Evolutionary conservation across 805 yeast genomes (phyloP).

Genomic region (Metschnikowia dekortorum): DNA sequence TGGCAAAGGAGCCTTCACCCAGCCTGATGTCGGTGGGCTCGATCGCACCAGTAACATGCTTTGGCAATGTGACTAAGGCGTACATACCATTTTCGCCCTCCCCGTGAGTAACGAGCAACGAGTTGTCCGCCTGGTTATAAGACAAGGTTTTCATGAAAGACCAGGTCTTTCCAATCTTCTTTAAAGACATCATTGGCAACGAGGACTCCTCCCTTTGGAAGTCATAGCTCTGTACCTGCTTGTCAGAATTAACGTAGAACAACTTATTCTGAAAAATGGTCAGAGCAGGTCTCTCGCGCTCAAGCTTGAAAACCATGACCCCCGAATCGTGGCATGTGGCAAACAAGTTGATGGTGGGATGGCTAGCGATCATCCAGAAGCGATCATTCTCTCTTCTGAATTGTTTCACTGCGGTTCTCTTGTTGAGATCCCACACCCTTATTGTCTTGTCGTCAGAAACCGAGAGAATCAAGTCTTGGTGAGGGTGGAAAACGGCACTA

Average conservation of each 20-base stretch:
- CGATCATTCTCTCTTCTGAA: conserved; percentile 91
- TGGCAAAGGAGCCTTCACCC: conserved; percentile 82
- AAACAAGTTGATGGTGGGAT: conserved; percentile 85
- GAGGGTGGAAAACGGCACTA: conserved; percentile 87
- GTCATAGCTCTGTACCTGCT: conserved; percentile 79
- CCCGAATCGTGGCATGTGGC: conserved; percentile 98
- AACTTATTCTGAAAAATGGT: conserved; percentile 67
- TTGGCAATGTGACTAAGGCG: conserved; percentile 74
- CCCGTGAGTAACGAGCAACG: conserved; percentile 77
- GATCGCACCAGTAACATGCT: conserved; percentile 87
- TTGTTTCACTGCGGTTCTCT: conserved; percentile 88
- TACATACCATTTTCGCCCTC: conserved; percentile 63
- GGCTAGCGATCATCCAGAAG: conserved; percentile 89
- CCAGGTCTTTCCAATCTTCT: conserved; percentile 83
- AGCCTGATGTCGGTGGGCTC: conserved; percentile 79
- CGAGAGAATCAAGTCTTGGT: conserved; percentile 85
- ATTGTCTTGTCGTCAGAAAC: conserved; percentile 95
- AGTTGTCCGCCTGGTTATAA: conserved; percentile 88
- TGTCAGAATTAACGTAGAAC: conserved; percentile 74
- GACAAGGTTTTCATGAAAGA: conserved; percentile 78
- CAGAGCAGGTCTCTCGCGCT: conserved; percentile 96
- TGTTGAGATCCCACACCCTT: conserved; percentile 94
- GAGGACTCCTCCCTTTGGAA: conserved; percentile 59
- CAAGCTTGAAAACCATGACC: conserved; percentile 95
- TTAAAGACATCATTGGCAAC: conserved; percentile 77